Evolutionary conservation across 148 eudicot species (phyloP).

Genomic region (Agrostemma githago): DNA sequence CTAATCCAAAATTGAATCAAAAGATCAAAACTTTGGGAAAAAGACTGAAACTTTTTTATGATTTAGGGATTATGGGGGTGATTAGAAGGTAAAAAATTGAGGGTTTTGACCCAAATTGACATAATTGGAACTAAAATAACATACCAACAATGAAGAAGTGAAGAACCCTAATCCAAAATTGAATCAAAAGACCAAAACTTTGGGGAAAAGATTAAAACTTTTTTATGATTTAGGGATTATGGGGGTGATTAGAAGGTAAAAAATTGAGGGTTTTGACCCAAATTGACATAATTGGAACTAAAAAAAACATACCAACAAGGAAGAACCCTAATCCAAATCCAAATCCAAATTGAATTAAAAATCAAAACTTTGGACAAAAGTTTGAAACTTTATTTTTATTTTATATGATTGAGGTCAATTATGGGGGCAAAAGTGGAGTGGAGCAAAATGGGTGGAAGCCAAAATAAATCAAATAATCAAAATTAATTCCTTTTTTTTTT

Average conservation of each 20-base stretch:
- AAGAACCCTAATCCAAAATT: too few relatives aligned
- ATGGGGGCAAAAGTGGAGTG: not conserved
- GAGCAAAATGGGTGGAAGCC: not conserved
- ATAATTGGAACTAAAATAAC: not conserved
- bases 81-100: not conserved
- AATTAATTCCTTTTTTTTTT: too few relatives aligned
- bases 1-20: too few relatives aligned
- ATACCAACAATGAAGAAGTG: not conserved
- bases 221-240: not conserved
- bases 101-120: not conserved
- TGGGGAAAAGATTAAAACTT: not conserved
- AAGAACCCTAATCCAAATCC: too few relatives aligned
- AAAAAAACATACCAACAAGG: not conserved
- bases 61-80: not conserved
- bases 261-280: not conserved
- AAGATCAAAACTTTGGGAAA: not conserved
- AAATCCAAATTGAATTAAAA: not conserved
- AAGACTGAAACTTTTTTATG: not conserved
- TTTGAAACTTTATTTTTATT: not conserved
- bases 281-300: not conserved
- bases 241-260: not conserved
- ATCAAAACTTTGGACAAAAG: slow-evolving; percentile 14
- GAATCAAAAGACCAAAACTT: not conserved
- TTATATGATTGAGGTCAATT: not conserved
- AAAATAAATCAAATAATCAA: not conserved